Percentiles rank a stretch among this genome's conserved stretches.
These are phyloP conservation scores for Metarhizium guizhouense DNA, from an alignment of 2,329 filamentous ascomycete genomes.

Conservation along the genomic window DNA sequence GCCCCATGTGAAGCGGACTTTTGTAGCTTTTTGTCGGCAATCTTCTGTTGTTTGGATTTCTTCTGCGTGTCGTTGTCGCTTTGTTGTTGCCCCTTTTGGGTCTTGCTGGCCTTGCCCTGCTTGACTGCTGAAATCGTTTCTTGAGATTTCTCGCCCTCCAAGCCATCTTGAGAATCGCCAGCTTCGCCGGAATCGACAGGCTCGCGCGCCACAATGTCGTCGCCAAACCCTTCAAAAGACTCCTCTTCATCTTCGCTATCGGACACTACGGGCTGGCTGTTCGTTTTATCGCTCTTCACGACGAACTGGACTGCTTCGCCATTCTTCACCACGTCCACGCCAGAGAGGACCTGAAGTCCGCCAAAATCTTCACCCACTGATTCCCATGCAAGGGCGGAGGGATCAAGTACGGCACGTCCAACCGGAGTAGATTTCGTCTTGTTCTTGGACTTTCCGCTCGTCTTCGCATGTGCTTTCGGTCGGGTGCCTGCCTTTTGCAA, in stretches of 20 bases:
- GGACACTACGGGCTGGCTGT: conserved; percentile 10
- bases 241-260: conserved; percentile 31
- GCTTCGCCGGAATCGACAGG: conserved; percentile 22
- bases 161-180: conserved; percentile 21
- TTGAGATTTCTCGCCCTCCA: conserved; percentile 17
- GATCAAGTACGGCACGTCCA: conserved; percentile 25
- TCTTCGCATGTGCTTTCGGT: background rate
- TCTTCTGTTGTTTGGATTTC: conserved; percentile 18
- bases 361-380: conserved; percentile 92
- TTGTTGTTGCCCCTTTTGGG: conserved; percentile 13
- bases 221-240: conserved; percentile 59
- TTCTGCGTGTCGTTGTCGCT: conserved; percentile 4
- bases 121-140: conserved; percentile 1
- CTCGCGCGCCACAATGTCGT: conserved; percentile 28
- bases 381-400: conserved; percentile 47
- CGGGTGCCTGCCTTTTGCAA: background rate
- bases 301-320: conserved; percentile 52
- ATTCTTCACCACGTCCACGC: conserved; percentile 72
- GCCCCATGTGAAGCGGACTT: conserved; percentile 27
- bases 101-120: conserved; percentile 12
- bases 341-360: conserved; percentile 83
- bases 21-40: conserved; percentile 25
- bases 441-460: background rate
- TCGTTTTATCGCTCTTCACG: conserved; percentile 17
- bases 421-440: conserved; percentile 11